These are phyloP conservation scores for Fonsecaea erecta DNA, from an alignment of 2,329 filamentous ascomycete species.

Conservation along the genomic window DNA sequence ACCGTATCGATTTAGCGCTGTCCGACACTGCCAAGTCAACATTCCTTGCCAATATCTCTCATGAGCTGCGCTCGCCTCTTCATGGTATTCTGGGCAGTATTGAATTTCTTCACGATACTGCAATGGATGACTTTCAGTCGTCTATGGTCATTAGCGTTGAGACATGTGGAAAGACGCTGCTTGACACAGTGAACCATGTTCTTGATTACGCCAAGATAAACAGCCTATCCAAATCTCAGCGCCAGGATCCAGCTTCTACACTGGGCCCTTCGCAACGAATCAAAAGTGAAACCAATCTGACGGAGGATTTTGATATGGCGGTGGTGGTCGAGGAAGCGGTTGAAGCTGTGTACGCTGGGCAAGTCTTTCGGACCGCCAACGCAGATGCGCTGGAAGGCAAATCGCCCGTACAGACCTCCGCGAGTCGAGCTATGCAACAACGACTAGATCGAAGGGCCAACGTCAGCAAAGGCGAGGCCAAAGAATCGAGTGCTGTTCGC, in stretches of 20 bases:
- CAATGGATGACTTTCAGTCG: constrained; percentile 47
- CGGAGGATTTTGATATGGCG: constrained; percentile 43
- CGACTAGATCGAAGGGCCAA: constrained; percentile 12
- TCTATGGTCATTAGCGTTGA: constrained; percentile 49
- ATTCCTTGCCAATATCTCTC: constrained; percentile 52
- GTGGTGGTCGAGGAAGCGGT: constrained; percentile 47
- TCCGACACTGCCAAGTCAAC: constrained; percentile 51
- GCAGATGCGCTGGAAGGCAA: constrained; percentile 27
- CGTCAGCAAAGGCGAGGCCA: constrained; percentile 20
- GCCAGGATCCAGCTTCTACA: constrained; percentile 3
- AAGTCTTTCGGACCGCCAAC: constrained; percentile 40
- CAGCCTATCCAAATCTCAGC: constrained; percentile 37
- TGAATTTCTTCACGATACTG: constrained; percentile 48
- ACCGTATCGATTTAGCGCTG: constrained; percentile 49
- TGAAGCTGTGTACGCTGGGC: constrained; percentile 59
- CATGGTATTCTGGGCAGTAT: constrained; percentile 51
- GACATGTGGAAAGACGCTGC: constrained; percentile 48
- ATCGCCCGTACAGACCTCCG: constrained; percentile 19
- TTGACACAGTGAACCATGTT: constrained; percentile 53
- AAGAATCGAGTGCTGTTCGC: constrained; percentile 7
- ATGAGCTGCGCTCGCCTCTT: constrained; percentile 50
- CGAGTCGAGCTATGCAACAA: constrained; percentile 23
- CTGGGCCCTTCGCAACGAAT: constrained; percentile 15
- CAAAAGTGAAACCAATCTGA: constrained; percentile 36
- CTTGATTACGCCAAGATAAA: constrained; percentile 61